Percentiles rank a stretch among this genome's conserved stretches.
Evolutionary conservation across 331 rosid species (phyloP).

Genomic region (Acacia pycnantha): DNA sequence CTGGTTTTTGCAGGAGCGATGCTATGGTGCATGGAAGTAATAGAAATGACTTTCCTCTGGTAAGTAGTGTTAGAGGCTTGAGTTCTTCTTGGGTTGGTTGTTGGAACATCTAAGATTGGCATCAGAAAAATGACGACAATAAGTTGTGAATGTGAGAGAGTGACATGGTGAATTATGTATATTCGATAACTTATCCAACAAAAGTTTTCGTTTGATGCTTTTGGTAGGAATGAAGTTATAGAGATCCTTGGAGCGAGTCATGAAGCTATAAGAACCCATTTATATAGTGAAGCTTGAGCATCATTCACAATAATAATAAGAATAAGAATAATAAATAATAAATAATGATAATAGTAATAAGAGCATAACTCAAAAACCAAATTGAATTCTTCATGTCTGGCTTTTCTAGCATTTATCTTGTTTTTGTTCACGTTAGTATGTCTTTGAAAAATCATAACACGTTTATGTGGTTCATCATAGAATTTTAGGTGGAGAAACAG

Average conservation of each 20-base stretch:
- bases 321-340: too few relatives aligned
- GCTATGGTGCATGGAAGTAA: neutral
- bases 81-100: neutral
- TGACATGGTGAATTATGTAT: neutral
- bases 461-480: neutral
- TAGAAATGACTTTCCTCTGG: neutral
- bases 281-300: too few relatives aligned
- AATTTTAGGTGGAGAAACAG: too few relatives aligned
- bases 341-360: too few relatives aligned
- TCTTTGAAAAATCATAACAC: neutral
- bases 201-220: neutral
- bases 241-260: too few relatives aligned
- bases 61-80: neutral
- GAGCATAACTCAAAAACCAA: too few relatives aligned
- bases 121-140: neutral
- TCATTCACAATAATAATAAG: too few relatives aligned
- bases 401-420: too few relatives aligned
- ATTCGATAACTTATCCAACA: neutral
- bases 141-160: neutral
- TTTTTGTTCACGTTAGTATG: too few relatives aligned
- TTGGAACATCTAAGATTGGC: neutral
- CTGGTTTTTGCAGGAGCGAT: neutral
- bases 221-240: neutral
- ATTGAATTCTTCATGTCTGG: too few relatives aligned
- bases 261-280: too few relatives aligned